phyloP scores from a whole-genome alignment of 2,329 filamentous ascomycete genomes.

The Cytospora leucostoma region DNA sequence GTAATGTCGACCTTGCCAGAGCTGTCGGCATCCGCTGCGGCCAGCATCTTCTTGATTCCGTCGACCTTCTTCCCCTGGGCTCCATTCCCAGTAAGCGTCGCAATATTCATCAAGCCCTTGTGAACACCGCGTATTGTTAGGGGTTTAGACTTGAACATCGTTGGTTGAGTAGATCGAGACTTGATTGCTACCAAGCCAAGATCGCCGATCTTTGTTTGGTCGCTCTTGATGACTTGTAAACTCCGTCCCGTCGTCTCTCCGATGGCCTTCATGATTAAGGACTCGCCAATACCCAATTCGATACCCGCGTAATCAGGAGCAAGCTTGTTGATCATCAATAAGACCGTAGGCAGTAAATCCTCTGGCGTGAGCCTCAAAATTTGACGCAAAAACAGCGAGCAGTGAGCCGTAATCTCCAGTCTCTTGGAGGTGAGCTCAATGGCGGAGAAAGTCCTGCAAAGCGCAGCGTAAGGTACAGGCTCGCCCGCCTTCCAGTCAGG shows the following conservation, averaged over 20 bases:
- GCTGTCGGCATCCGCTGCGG: conserved; percentile 75
- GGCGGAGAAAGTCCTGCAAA: conserved; percentile 92
- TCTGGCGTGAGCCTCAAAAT: conserved; percentile 88
- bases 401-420: conserved; percentile 83
- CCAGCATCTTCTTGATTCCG: conserved; percentile 94
- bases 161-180: conserved; percentile 90
- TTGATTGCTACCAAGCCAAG: conserved; percentile 93
- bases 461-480: conserved; percentile 89
- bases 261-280: conserved; percentile 97
- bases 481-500: conserved; percentile 90
- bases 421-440: conserved; percentile 94
- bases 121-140: conserved; percentile 86
- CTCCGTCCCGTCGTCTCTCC: conserved; percentile 91
- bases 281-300: conserved; percentile 97
- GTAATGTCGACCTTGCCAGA: conserved; percentile 83
- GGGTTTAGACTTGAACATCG: conserved; percentile 97
- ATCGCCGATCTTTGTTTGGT: conserved; percentile 96
- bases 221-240: conserved; percentile 85
- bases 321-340: conserved; percentile 97
- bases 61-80: conserved; percentile 90
- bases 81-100: conserved; percentile 81
- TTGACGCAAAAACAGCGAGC: conserved; percentile 86
- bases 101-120: conserved; percentile 83
- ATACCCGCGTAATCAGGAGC: conserved; percentile 96
- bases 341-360: conserved; percentile 83